Base-by-base conservation (phyloP, 768 basidiomycete species). In the Phaeotremella skinneri region DNA sequence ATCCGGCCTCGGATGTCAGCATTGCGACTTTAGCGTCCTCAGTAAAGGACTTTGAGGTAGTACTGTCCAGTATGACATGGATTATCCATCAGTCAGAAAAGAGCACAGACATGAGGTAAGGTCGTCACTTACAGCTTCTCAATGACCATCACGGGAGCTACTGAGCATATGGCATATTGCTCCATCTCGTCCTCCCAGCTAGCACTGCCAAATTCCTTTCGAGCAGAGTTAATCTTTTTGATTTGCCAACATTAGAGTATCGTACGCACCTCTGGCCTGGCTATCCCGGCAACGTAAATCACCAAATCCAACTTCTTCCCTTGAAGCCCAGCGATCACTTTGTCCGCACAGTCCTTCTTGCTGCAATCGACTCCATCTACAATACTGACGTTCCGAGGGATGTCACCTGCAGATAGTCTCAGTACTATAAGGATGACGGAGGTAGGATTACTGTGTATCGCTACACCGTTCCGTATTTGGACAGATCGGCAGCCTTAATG, bases 1-100 rank as follows among this genome's bases (percentile, higher is more conserved):
- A 81, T 0, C 81, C 82, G 6, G 78, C 81, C 73, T 82, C 82
- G 3, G 81, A 80, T 1, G 80, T 80, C 23, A 82, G 74, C 2
- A 82, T 68, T 26, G 81, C 68, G 56, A 82, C 68, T 58, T 81
- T 81, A 0, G 80, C 78, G 14, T 63, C 53, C 0, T 67, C 63
- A 0, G 75, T 56, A 26, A 81, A 63, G 41, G 62, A 63, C 3
- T 58, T 55, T 17, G 64, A 61, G 32, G 48, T 62, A 20, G 56
- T 49, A 27, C 69, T 70, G 61, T n/a, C n/a, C 34, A 37, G 34
- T 17, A 37, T 37, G 17, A 37, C 34, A 37, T 37, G 9, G 9
- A 7, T 17, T 7, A 17, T 37, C 34, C 34, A 17, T 7, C 34
- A 17, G 34, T 17, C 7, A 37, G 17, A 37, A 7, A 7, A 7